These are phyloP conservation scores for Pholiota adiposa DNA, from an alignment of 1,284 basidiomycete genomes.

Conservation along the genomic window DNA sequence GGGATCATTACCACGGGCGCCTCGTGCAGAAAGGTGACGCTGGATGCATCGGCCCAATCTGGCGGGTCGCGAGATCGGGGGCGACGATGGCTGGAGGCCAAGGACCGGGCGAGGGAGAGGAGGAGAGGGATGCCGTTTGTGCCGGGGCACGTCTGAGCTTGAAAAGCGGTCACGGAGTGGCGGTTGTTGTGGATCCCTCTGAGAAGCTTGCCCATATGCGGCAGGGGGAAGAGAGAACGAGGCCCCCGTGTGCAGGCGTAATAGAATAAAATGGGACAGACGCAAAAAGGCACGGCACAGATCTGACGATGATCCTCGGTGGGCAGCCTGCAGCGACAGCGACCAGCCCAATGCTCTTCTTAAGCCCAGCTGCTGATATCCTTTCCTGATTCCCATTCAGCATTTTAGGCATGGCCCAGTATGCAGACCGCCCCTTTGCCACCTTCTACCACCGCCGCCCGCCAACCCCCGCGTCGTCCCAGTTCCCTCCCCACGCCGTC, in stretches of 20 bases:
- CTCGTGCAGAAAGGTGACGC: too few relatives aligned
- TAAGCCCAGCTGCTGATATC: conserved; percentile 22
- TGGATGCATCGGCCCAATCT: too few relatives aligned
- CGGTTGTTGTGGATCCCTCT: conserved; percentile 29
- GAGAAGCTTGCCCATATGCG: conserved; percentile 24
- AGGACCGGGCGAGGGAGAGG: background rate
- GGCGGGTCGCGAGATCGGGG: conserved; percentile 3
- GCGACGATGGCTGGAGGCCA: background rate
- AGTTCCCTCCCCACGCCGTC: background rate
- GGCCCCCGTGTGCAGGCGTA: conserved; percentile 20
- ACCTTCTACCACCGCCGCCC: too few relatives aligned
- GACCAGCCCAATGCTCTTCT: conserved; percentile 21
- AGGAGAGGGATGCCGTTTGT: background rate
- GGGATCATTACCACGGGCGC: background rate
- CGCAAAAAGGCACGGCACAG: conserved; percentile 21
- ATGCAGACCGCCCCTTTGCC: too few relatives aligned
- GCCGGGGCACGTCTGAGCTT: conserved; percentile 22
- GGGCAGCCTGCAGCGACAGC: too few relatives aligned
- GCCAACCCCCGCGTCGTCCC: too few relatives aligned
- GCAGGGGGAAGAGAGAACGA: conserved; percentile 13
- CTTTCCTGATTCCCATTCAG: conserved; percentile 21
- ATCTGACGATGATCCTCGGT: conserved; percentile 31
- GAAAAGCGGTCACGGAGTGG: conserved; percentile 23
- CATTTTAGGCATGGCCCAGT: conserved; percentile 21
- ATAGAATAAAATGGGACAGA: conserved; percentile 10